Evolutionary conservation across 192 early-diverging fungal species (phyloP), one percentile per base, ranked within the genome.

Genomic region (Gigaspora rosea): DNA sequence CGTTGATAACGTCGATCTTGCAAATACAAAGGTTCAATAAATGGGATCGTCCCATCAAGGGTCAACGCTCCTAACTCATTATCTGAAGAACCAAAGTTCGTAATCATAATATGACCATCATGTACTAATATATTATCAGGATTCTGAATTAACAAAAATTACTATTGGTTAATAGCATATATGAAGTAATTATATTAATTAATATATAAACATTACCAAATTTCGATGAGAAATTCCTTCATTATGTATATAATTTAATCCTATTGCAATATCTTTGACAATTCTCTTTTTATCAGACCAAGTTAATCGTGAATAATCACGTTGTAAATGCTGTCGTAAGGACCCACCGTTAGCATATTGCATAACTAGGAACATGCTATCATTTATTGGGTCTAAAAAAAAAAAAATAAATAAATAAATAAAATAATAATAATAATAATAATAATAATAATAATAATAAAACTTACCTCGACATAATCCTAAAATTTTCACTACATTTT

Each of bases 311-410:
- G 78, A 76, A 73, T 78, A 79, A 54, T 80, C 75, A 59, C 69
- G 77, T 64, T 80, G 78, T 48, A 84, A 78, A 63, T 81, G 78
- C 76, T 78, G 78, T 11, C 78, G 75, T 50, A 84, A 77, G 7
- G 80, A 78, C 11, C 82, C 82, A 2, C 75, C 79, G n/a, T 79
- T 71, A 35, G 80, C 80, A 51, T 81, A 81, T 73, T 79, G 78
- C 50, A 80, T 81, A n/a, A 84, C 82, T 32, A 81, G 73, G 46
- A 73, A 83, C 49, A 77, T 33, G 48, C 77, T 79, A 68, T 79
- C 67, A 8, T 9, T 47, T 7, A 12, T 48, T 0, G 41, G 5
- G 18, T 15, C 68, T 70, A 70, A 50, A 51, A 49, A 10, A 70
- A 50, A 27, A 27, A 27, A 27, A 27, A 27, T 27, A 27, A 27